These are phyloP conservation scores for Chenopodium suecicum DNA, from an alignment of 148 eudicot species.

Conservation along the genomic window DNA sequence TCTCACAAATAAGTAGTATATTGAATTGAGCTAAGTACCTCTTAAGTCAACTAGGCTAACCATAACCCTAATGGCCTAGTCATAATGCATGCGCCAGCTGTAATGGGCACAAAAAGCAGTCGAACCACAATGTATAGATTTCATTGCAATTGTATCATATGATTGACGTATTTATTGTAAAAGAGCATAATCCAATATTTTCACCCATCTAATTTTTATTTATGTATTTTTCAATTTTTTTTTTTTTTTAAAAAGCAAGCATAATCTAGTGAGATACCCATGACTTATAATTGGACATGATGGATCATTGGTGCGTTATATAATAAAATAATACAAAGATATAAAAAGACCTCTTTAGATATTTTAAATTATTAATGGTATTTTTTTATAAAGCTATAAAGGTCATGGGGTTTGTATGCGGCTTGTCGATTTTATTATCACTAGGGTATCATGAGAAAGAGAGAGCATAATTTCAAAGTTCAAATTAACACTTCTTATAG, in stretches of 20 bases:
- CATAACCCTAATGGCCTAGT: no score
- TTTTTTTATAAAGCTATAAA: not conserved
- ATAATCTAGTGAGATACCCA: not conserved
- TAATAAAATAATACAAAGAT: not conserved
- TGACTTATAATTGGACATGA: constrained; percentile 8
- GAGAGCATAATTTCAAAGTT: not conserved
- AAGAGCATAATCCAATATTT: not conserved
- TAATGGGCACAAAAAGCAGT: not conserved
- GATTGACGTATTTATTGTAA: constrained; percentile 2
- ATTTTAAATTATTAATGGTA: not conserved
- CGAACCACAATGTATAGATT: not conserved
- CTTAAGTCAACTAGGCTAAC: no score
- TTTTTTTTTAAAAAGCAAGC: not conserved
- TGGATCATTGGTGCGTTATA: not conserved
- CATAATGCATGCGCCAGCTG: no score
- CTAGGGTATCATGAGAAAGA: not conserved
- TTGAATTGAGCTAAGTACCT: no score
- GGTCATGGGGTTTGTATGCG: not conserved
- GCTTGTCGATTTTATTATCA: not conserved
- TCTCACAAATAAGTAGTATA: no score
- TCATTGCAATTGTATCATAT: not conserved
- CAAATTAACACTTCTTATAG: no score
- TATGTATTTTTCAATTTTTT: no score
- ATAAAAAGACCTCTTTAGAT: not conserved
- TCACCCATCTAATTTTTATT: no score